Conservation (phyloP, 1,139 yeast species). For the Torulaspora globosa region DNA sequence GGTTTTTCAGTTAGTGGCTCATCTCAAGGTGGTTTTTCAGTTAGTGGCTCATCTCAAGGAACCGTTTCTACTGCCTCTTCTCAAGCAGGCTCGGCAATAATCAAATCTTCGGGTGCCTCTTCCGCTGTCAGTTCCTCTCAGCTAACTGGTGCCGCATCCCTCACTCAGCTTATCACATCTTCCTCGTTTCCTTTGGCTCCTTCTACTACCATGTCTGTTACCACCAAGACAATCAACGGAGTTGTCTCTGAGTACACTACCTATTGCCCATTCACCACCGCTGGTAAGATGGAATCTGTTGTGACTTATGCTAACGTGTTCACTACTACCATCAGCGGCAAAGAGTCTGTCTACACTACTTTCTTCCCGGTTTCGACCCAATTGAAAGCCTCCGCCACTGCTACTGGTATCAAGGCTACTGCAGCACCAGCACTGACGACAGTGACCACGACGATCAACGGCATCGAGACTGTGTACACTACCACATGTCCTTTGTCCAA, state of each 20-base stretch:
- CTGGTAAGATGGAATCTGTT: conserved; percentile 3
- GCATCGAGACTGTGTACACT: conserved; percentile 8
- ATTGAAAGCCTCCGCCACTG: conserved; percentile 17
- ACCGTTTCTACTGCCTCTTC: background rate
- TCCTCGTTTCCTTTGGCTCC: conserved; percentile 9
- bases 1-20: conserved; percentile 1
- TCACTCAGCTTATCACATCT: conserved; percentile 6
- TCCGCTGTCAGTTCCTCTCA: background rate
- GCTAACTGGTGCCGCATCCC: background rate
- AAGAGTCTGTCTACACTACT: conserved; percentile 18
- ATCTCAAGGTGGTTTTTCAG: background rate
- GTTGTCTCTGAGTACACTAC: conserved; percentile 12
- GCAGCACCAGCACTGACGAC: conserved; percentile 9
- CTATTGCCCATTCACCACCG: conserved; percentile 13
- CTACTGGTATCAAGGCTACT: conserved; percentile 13
- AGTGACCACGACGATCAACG: conserved; percentile 12
- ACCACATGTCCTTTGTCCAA: conserved; percentile 13
- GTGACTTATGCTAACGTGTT: conserved; percentile 11
- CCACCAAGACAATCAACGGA: conserved; percentile 10
- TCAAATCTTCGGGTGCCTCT: background rate
- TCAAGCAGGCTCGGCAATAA: background rate
- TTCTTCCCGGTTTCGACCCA: conserved; percentile 10
- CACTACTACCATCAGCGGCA: conserved; percentile 17
- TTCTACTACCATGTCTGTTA: conserved; percentile 8
- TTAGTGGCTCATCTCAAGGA: background rate